Base-by-base conservation (phyloP, 2,329 filamentous ascomycete genomes). In the Calonectria hongkongensis region DNA sequence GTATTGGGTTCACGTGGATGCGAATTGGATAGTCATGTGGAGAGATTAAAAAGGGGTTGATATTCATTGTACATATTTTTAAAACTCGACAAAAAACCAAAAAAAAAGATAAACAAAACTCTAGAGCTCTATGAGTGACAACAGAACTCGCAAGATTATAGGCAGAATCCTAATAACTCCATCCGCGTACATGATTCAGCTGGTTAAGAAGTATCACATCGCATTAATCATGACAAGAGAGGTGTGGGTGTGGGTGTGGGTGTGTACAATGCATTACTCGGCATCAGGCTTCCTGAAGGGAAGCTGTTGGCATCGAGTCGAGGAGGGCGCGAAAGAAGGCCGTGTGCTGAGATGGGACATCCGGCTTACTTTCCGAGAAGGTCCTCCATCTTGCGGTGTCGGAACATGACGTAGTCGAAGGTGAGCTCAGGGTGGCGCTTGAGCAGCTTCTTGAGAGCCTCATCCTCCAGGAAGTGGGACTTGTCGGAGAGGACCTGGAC, bases 1-100 rank as follows among this genome's bases (percentile, higher is more conserved):
- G 63, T 54, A 28, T 60, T 36, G 41, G 18, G 4, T 43, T 47
- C 47, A 62, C 30, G 39, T 21, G 30, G 50, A 27, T 18, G 27
- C 25, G n/a, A n/a, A 36, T 39, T 12, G 16, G n/a, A 45, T 7
- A 45, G 16, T n/a, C 10, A 10, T 8, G 43, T n/a, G 18, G 12
- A n/a, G 43, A 21, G 58, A 51, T 33, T 28, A 4, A 30, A 51
- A 47, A 27, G 54, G 69, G 69, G 45, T 71, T 54, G 64, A n/a
- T 58, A 56, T 77, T 73, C 27, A 65, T 30, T 72, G 71, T 71
- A 67, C 68, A 70, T 78, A 71, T 63, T 74, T 78, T 63, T 73
- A 71, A 21, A 72, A 72, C 21, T 13, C 41, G 8, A 45, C 41
- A 5, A 45, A 45, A 28, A 18, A 13, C n/a, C 41, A 5, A 45